Evolutionary conservation across 768 basidiomycete genomes (phyloP).

Genomic region (Nidula microcarpa): DNA sequence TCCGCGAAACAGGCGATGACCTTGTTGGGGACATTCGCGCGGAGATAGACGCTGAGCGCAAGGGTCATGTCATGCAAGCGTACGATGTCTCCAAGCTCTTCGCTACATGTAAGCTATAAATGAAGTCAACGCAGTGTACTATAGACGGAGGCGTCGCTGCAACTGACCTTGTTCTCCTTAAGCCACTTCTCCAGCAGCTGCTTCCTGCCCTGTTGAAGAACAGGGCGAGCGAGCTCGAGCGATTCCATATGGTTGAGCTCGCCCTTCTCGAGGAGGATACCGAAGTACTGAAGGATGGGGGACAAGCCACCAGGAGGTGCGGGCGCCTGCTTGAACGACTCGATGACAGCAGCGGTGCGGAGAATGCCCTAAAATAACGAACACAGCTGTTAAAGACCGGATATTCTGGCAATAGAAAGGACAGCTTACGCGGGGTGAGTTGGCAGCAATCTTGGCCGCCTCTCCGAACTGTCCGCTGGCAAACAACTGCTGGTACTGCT

Average conservation of each 20-base stretch:
- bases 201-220: constrained; percentile 93
- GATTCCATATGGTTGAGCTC: constrained; percentile 97
- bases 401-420: background rate
- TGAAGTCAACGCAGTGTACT: constrained; percentile 61
- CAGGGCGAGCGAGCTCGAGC: constrained; percentile 92
- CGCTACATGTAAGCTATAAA: constrained; percentile 88
- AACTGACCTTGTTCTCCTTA: constrained; percentile 92
- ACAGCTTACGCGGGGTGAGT: constrained; percentile 78
- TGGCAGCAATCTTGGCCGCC: constrained; percentile 97
- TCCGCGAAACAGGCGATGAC: constrained; percentile 99
- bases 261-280: constrained; percentile 97
- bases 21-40: constrained; percentile 98
- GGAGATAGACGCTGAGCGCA: constrained; percentile 94
- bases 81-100: constrained; percentile 97
- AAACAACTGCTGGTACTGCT: constrained; percentile 92
- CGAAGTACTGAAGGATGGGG: constrained; percentile 97
- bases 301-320: constrained; percentile 85
- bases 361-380: constrained; percentile 70
- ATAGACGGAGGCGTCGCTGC: constrained; percentile 1
- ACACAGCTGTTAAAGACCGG: background rate
- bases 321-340: constrained; percentile 96
- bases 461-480: constrained; percentile 84
- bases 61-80: constrained; percentile 94
- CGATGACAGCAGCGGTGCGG: constrained; percentile 92
- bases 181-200: constrained; percentile 98